Base-by-base conservation (phyloP, 2,329 filamentous ascomycete species). In the Coniochaeta prunicola region DNA sequence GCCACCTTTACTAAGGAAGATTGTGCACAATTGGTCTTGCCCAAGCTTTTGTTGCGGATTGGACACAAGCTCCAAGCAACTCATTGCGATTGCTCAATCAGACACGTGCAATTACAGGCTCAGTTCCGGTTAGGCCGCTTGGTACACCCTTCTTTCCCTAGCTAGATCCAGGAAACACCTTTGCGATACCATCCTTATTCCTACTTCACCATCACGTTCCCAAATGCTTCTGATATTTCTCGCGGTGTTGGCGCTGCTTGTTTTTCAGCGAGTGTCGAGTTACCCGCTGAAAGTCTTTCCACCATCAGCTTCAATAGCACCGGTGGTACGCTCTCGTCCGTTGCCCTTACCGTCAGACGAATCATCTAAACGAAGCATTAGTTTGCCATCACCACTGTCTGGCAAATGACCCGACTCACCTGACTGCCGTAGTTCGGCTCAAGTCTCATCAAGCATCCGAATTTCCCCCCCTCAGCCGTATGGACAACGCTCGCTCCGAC, bases 381-480 rank as follows among this genome's bases (percentile, higher is more conserved):
- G 65, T n/a, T n/a, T 58, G 59, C 13, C 34, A 30, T 19, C n/a
- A 10, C 21, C 13, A 15, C n/a, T 10, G 30, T 21, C 12, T 28
- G 13, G 31, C 45, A 26, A 42, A 13, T 4, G 19, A 30, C 8
- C 33, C 8, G 26, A 28, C 87, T 77, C 81, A 97, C 94, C 85
- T 91, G 90, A 63, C 89, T 93, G 64, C 84, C 82, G 69, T 92
- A 93, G 76, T 99, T 99, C 61, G 94, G 94, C 80, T 99, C 94
- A 75, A 99, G 76, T 69, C 94, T 84, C 79, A 99, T 76, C 70
- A 99, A 77, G 76, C 94, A 97, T 33, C 94, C 94, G 76, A 92
- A 96, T 77, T 97, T 97, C 62, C 94, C 92, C 12, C 85, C 87
- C 65, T 90, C 86, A 57, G 82, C 87, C 57, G 87, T 96, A 77